Percentiles rank a stretch among this genome's conserved stretches.
phyloP scores from a whole-genome alignment of 108 stramenopile genomes.

The Pelagomonas calceolata region DNA sequence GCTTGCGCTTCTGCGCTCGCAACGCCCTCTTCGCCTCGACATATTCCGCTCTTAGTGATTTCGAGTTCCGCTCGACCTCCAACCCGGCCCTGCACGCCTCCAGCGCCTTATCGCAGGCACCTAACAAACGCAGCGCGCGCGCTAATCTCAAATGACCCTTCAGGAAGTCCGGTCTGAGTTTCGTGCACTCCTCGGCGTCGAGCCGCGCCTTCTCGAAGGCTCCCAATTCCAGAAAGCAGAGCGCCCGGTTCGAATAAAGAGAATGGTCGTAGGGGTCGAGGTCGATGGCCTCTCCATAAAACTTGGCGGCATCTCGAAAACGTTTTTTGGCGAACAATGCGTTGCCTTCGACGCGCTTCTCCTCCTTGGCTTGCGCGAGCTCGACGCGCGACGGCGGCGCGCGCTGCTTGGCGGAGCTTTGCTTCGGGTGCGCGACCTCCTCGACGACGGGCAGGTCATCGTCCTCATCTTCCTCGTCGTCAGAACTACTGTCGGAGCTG shows the following conservation, averaged over 20 bases:
- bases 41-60: not conserved
- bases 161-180: not conserved
- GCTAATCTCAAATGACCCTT: not conserved
- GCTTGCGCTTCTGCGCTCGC: not conserved
- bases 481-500: not conserved
- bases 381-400: not conserved
- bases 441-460: not conserved
- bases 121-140: not conserved
- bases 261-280: not conserved
- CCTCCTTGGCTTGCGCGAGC: not conserved
- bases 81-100: not conserved
- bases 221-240: not conserved
- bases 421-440: not conserved
- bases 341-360: not conserved
- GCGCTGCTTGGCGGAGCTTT: not conserved
- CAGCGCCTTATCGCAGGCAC: not conserved
- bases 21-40: not conserved
- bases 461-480: not conserved
- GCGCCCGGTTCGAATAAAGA: not conserved
- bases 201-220: not conserved
- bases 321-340: not conserved
- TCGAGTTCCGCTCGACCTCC: not conserved
- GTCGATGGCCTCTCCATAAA: not conserved
- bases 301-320: not conserved
- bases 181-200: not conserved